Conservation (phyloP, 345 rosid genomes). For the Microthlaspi erraticum region DNA sequence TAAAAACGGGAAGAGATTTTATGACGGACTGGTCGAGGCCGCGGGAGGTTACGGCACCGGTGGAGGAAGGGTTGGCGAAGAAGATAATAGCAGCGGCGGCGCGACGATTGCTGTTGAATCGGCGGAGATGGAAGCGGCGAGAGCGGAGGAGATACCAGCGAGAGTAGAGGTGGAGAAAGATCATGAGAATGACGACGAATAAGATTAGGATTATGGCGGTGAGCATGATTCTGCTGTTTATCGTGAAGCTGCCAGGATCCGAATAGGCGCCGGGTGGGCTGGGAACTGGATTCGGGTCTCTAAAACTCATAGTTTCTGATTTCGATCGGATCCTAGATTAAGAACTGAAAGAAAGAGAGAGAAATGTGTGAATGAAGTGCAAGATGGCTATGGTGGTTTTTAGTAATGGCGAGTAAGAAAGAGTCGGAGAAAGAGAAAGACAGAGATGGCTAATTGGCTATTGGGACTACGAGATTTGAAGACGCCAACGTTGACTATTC, state of each 20-base stretch:
- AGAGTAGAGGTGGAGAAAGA: slow-evolving; percentile 78
- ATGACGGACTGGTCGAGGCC: slow-evolving; percentile 10
- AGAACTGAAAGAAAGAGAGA: slow-evolving; percentile 5
- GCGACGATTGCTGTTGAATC: background rate
- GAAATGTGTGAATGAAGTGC: too few relatives aligned
- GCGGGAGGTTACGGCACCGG: background rate
- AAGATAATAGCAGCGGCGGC: slow-evolving; percentile 57
- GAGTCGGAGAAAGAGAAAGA: slow-evolving; percentile 10
- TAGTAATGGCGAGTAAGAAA: slow-evolving; percentile 26
- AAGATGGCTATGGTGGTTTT: slow-evolving; percentile 16
- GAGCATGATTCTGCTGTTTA: slow-evolving; percentile 75
- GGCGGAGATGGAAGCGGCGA: slow-evolving; percentile 51
- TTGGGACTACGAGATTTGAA: slow-evolving; percentile 13
- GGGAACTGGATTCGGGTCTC: slow-evolving; percentile 3
- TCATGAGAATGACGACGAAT: slow-evolving; percentile 66
- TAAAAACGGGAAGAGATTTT: slow-evolving; percentile 75
- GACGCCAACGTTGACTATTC: slow-evolving; percentile 36
- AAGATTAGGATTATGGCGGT: slow-evolving; percentile 58
- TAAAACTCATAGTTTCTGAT: slow-evolving; percentile 9
- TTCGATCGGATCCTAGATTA: too few relatives aligned
- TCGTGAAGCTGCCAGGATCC: slow-evolving; percentile 33
- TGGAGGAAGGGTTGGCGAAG: slow-evolving; percentile 46
- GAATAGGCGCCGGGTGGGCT: slow-evolving; percentile 39
- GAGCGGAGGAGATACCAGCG: slow-evolving; percentile 82
- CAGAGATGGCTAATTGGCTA: slow-evolving; percentile 9